Evolutionary conservation across 2,329 filamentous ascomycete genomes (phyloP).

Genomic region (Penicillium sumatraense): DNA sequence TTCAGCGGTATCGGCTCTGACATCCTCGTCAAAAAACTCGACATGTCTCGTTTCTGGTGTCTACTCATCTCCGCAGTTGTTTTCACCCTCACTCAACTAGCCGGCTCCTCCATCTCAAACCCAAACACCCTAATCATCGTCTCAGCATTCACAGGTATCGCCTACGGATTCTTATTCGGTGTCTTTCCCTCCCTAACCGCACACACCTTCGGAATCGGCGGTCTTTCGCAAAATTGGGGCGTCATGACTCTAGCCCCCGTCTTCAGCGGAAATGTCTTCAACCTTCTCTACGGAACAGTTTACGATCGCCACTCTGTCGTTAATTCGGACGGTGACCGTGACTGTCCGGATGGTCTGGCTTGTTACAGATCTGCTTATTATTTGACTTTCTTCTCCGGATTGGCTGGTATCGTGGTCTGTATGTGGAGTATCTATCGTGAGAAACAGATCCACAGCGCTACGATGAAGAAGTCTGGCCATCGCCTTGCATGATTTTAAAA

Average conservation of each 20-base stretch:
- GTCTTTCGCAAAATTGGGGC: conserved; percentile 94
- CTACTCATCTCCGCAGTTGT: conserved; percentile 76
- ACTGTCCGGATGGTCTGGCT: conserved; percentile 75
- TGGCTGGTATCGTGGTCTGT: conserved; percentile 70
- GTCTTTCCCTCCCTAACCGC: conserved; percentile 89
- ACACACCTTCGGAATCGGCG: conserved; percentile 87
- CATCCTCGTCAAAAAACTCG: conserved; percentile 78
- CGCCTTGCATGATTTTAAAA: conserved; percentile 35
- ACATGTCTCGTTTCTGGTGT: conserved; percentile 88
- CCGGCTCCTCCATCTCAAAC: conserved; percentile 74
- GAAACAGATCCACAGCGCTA: conserved; percentile 31
- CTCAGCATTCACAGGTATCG: conserved; percentile 82
- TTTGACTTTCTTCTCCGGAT: conserved; percentile 74
- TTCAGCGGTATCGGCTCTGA: conserved; percentile 87
- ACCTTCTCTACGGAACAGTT: conserved; percentile 82
- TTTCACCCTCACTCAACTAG: conserved; percentile 79
- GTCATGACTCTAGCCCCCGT: conserved; percentile 90
- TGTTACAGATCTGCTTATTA: conserved; percentile 85
- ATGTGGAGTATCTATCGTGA: conserved; percentile 58
- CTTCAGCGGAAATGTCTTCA: conserved; percentile 87
- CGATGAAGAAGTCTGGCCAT: conserved; percentile 35
- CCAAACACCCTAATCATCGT: conserved; percentile 78
- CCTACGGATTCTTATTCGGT: conserved; percentile 91
- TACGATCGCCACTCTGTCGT: conserved; percentile 80
- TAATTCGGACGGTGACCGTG: conserved; percentile 69